phyloP scores from a whole-genome alignment of 148 eudicot genomes.

The Fallopia convolvulus region DNA sequence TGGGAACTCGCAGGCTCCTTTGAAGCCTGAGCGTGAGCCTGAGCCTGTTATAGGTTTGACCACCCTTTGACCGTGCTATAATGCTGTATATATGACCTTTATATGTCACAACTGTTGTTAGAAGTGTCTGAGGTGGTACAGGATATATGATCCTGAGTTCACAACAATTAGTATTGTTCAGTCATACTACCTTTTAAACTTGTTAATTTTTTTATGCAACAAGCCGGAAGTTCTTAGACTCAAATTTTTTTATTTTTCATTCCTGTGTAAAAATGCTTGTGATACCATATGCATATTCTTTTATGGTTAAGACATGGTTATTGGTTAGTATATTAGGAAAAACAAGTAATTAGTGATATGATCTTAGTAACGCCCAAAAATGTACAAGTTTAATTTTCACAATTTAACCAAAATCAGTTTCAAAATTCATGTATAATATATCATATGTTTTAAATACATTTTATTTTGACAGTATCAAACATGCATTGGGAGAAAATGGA shows the following conservation, averaged over 20 bases:
- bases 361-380: neutral
- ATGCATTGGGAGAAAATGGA: neutral
- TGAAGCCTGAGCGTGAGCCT: constrained; percentile 33
- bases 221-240: neutral
- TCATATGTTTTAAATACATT: too few species aligned
- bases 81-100: constrained; percentile 4
- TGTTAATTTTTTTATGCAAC: neutral
- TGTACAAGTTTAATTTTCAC: neutral
- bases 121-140: constrained; percentile 3
- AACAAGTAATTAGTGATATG: neutral
- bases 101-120: constrained; percentile 3
- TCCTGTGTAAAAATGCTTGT: neutral
- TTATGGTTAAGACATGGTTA: neutral
- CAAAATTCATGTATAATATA: neutral
- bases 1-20: constrained; percentile 29
- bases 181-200: neutral
- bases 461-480: neutral
- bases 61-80: constrained; percentile 36
- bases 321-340: neutral
- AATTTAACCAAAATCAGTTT: neutral
- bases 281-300: neutral
- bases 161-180: constrained; percentile 3
- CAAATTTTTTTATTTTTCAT: neutral
- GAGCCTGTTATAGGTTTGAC: constrained; percentile 56
- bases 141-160: neutral